Evolutionary conservation across 495 filamentous ascomycete species (phyloP).

Genomic region (Hypoxylon perforatum): DNA sequence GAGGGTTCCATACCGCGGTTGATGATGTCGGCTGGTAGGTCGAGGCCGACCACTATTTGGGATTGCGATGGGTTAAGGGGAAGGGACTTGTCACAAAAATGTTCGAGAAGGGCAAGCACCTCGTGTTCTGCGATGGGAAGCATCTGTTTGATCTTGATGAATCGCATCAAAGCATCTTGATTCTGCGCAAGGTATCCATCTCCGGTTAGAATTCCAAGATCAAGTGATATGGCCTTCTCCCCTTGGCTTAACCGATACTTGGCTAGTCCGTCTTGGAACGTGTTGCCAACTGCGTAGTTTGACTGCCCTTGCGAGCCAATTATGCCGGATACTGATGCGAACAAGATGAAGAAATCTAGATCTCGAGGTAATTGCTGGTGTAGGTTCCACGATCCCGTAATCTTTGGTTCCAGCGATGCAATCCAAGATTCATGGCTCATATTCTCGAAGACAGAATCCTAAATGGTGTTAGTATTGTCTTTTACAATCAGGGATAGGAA

Average conservation of each 20-base stretch:
- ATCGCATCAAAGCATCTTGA: not conserved
- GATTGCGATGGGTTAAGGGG: not conserved
- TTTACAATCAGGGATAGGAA: not conserved
- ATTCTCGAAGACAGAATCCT: slow-evolving; percentile 17
- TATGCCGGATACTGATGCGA: slow-evolving; percentile 54
- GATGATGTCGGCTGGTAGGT: not conserved
- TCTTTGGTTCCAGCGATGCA: slow-evolving; percentile 51
- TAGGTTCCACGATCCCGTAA: slow-evolving; percentile 55
- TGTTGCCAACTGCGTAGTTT: slow-evolving; percentile 66
- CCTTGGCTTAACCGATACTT: slow-evolving; percentile 39
- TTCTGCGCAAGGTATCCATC: slow-evolving; percentile 38
- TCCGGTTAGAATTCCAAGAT: slow-evolving; percentile 53
- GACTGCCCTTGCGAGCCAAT: slow-evolving; percentile 61
- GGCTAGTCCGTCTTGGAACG: slow-evolving; percentile 57
- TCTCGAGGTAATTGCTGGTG: slow-evolving; percentile 52
- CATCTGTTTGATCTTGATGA: slow-evolving; percentile 23
- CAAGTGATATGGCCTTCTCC: slow-evolving; percentile 52
- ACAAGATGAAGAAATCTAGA: slow-evolving; percentile 42
- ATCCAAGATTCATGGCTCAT: slow-evolving; percentile 45
- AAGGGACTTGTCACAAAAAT: not conserved
- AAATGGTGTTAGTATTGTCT: not conserved
- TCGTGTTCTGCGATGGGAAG: slow-evolving; percentile 24
- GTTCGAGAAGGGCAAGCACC: not conserved
- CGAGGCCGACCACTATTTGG: not conserved
- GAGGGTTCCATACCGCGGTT: slow-evolving; percentile 35